phyloP scores from a whole-genome alignment of 169 alveolate genomes.

The Plasmodium cynomolgi region DNA sequence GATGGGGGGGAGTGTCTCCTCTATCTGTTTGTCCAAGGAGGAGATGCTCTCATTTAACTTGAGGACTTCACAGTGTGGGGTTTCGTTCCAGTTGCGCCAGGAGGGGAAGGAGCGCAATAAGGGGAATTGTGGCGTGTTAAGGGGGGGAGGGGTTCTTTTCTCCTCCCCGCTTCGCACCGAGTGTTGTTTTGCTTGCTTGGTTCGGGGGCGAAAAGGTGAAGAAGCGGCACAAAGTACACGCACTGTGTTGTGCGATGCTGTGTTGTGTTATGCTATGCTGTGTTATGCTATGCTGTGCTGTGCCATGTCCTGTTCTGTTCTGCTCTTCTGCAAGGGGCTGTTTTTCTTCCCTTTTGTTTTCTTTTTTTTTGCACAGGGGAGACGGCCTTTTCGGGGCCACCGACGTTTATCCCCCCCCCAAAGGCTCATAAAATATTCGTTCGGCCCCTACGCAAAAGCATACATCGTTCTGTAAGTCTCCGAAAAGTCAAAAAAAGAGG shows the following conservation, averaged over 20 bases:
- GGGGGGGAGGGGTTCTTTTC: background rate
- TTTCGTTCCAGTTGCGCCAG: background rate
- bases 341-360: background rate
- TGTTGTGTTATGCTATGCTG: background rate
- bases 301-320: background rate
- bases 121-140: background rate
- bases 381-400: background rate
- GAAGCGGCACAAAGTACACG: background rate
- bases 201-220: background rate
- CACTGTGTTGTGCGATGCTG: background rate
- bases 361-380: conserved; percentile 1
- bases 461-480: background rate
- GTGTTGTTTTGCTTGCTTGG: background rate
- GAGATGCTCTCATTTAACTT: background rate
- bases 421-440: too few relatives aligned
- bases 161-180: background rate
- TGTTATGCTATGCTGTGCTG: background rate
- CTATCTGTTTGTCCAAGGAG: background rate
- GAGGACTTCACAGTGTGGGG: background rate
- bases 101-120: background rate
- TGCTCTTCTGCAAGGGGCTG: background rate
- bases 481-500: background rate
- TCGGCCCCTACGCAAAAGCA: background rate
- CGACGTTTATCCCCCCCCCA: background rate
- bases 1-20: background rate